Conservation (phyloP, 225 moss, liverwort and hornwort species). For the Antitrichia curtipendula region DNA sequence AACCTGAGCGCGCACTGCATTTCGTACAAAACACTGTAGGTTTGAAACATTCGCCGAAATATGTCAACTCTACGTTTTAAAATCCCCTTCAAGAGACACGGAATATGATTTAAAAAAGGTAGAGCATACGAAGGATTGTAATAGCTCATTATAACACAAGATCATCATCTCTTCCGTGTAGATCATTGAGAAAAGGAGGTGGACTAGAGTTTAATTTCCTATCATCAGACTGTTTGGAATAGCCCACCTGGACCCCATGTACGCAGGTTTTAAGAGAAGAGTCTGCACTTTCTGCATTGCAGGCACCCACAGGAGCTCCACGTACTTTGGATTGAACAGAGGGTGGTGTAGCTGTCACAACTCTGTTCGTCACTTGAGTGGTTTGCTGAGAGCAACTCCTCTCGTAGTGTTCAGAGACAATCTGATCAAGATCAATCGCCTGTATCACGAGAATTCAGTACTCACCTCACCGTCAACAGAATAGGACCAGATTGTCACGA, state of each 20-base stretch:
- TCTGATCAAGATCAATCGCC: conserved; percentile 91
- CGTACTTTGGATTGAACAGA: conserved; percentile 45
- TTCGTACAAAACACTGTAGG: not conserved
- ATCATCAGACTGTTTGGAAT: not conserved
- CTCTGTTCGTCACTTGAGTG: conserved; percentile 16
- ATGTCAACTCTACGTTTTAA: not conserved
- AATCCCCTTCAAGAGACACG: not conserved
- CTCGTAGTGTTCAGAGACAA: conserved; percentile 86
- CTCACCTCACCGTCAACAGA: not conserved
- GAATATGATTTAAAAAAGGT: not conserved
- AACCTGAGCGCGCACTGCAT: not conserved
- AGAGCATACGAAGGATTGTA: not conserved
- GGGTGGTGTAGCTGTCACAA: conserved; percentile 24
- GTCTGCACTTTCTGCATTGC: conserved; percentile 1
- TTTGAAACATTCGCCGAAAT: not conserved
- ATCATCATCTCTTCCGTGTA: not conserved
- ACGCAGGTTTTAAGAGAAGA: conserved; percentile 21
- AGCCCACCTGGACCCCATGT: conserved; percentile 68
- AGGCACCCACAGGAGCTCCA: conserved; percentile 15
- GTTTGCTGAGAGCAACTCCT: conserved; percentile 66
- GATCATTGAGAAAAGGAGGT: not conserved
- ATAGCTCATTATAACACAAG: not conserved
- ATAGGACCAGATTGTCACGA: not conserved
- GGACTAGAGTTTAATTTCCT: not conserved
- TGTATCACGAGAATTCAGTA: conserved; percentile 10